Base-by-base conservation (phyloP, 2,329 filamentous ascomycete genomes). In the Elsinoe australis region DNA sequence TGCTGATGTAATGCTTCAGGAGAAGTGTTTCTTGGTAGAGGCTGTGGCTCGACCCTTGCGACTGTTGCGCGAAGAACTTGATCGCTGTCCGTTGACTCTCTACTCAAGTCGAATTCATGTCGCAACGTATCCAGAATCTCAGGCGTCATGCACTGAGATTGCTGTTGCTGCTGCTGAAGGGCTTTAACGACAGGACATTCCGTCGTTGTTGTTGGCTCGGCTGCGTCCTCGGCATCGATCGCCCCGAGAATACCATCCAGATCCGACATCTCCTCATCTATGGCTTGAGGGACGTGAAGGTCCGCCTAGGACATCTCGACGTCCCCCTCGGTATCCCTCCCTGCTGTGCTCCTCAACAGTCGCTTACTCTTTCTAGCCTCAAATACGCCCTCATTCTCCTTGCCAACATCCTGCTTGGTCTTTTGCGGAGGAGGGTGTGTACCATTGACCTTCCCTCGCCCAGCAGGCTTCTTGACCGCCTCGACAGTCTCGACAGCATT, bases 321-420 rank as follows among this genome's bases (percentile, higher is more conserved):
- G 31, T 48, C 45, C 19, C 45, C 45, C 10, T 48, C 45, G 4
- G 22, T 21, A 12, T 48, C 45, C 14, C 45, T 12, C 6, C 45
- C 33, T 26, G 45, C 33, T 21, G 21, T 34, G 14, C 45, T 48
- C n/a, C 45, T 34, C 22, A 48, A 29, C 3, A 48, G 17, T 8
- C 45, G 19, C 34, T 48, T 48, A 8, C 31, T 36, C 33, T 38
- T 48, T 33, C 45, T 38, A n/a, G 19, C 32, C 32, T 52, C 49
- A 17, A 54, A 18, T 15, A 50, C 39, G n/a, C 50, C 29, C 46
- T 56, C 55, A 28, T 41, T 49, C 36, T 51, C 51, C 35, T 59
- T 54, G 8, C 56, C 56, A 38, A 55, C 58, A 7, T 54, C 54
- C 52, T 57, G 51, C 24, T 60, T 38, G 17, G 28, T 26, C 15